Evolutionary conservation across 2,329 filamentous ascomycete genomes (phyloP).

Genomic region (Penicillium sp.): DNA sequence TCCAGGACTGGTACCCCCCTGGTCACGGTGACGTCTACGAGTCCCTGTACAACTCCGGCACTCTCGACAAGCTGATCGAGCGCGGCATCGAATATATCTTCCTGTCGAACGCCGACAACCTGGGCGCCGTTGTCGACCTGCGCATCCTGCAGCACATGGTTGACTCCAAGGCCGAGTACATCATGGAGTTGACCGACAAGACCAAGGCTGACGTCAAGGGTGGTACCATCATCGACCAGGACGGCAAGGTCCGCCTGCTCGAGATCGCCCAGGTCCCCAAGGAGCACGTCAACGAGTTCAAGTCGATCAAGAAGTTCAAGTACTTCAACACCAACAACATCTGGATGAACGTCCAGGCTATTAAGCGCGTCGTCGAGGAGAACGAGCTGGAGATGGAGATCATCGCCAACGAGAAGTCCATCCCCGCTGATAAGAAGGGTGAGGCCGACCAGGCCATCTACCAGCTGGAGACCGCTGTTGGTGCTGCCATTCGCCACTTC

Average conservation of each 20-base stretch:
- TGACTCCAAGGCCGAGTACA: conserved; percentile 95
- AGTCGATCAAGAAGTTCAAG: conserved; percentile 99
- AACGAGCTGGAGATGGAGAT: conserved; percentile 99
- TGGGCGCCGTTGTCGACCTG: conserved; percentile 96
- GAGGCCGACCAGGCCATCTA: conserved; percentile 97
- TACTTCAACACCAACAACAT: conserved; percentile 99
- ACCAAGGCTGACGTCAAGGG: conserved; percentile 99
- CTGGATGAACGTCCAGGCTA: conserved; percentile 96
- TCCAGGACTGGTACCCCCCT: conserved; percentile 97
- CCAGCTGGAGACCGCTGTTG: conserved; percentile 97
- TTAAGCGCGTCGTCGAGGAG: conserved; percentile 98
- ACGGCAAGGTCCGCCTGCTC: conserved; percentile 92
- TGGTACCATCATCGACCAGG: conserved; percentile 99
- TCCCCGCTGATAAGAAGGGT: conserved; percentile 98
- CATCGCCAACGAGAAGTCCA: conserved; percentile 98
- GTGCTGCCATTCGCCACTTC: conserved; percentile 98
- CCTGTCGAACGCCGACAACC: conserved; percentile 98
- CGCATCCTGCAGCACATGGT: conserved; percentile 99
- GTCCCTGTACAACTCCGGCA: conserved; percentile 98
- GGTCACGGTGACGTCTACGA: conserved; percentile 99
- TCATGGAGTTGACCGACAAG: conserved; percentile 99
- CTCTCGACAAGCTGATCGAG: conserved; percentile 92
- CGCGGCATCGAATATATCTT: conserved; percentile 98
- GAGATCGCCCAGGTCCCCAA: conserved; percentile 99
- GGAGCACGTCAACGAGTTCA: conserved; percentile 99